Percentiles rank a stretch among this genome's conserved stretches.
Conservation (phyloP, 306 rosid species). For the Acmispon strigosus region DNA sequence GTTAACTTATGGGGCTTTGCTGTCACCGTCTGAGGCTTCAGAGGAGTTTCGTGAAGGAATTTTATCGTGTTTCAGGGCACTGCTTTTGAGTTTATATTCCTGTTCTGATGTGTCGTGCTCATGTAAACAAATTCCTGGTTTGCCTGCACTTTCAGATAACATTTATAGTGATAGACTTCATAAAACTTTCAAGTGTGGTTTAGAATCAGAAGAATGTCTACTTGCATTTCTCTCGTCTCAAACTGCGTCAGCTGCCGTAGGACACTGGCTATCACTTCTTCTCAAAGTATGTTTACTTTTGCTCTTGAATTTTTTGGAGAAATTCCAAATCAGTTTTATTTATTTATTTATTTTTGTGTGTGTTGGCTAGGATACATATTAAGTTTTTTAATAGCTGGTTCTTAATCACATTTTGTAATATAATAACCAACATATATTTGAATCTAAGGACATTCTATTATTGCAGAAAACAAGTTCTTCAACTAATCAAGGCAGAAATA, state of each 20-base stretch:
- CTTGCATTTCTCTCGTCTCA: slow-evolving; percentile 70
- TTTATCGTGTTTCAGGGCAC: slow-evolving; percentile 64
- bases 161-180: slow-evolving; percentile 20
- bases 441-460: slow-evolving; percentile 1
- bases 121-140: slow-evolving; percentile 48
- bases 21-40: slow-evolving; percentile 84
- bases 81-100: slow-evolving; percentile 54
- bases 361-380: background rate
- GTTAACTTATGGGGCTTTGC: slow-evolving; percentile 83
- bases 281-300: slow-evolving; percentile 53
- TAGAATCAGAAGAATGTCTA: slow-evolving; percentile 64
- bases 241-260: slow-evolving; percentile 79
- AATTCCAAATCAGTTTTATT: slow-evolving; percentile 5
- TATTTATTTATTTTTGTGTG: too few relatives aligned
- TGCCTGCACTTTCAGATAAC: slow-evolving; percentile 51
- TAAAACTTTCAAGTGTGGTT: slow-evolving; percentile 27
- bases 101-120: slow-evolving; percentile 58
- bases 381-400: background rate
- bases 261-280: slow-evolving; percentile 96
- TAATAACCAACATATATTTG: slow-evolving; percentile 5
- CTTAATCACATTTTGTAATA: background rate
- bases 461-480: background rate
- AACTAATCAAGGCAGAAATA: slow-evolving; percentile 4
- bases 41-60: slow-evolving; percentile 98
- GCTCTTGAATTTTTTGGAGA: slow-evolving; percentile 8